These are phyloP conservation scores for Neopestalotiopsis clavispora DNA, from an alignment of 2,329 filamentous ascomycete species.

Conservation along the genomic window DNA sequence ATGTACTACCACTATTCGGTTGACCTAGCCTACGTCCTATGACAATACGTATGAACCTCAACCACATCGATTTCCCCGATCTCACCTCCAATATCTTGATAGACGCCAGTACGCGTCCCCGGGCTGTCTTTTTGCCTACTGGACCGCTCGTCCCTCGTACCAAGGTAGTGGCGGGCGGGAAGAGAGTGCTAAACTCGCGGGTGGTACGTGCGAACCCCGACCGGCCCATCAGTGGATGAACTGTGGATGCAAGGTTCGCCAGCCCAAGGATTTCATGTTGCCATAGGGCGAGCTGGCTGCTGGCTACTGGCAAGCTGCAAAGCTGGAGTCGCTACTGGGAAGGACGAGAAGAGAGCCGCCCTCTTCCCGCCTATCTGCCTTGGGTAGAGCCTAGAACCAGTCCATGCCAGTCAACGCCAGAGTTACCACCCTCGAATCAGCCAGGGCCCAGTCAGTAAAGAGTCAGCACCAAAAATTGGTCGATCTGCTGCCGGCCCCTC, in stretches of 20 bases:
- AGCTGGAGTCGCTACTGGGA: neutral
- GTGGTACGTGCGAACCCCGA: conserved; percentile 8
- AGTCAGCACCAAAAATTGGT: neutral
- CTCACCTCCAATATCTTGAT: neutral
- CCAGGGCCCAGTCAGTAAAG: neutral
- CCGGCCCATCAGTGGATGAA: conserved; percentile 2
- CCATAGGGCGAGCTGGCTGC: neutral
- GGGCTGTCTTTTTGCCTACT: neutral
- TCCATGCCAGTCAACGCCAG: neutral
- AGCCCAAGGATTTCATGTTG: neutral
- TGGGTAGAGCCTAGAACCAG: neutral
- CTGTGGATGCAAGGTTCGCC: conserved; percentile 6
- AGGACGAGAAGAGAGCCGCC: neutral
- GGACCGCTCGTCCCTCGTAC: conserved; percentile 8
- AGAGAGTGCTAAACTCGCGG: conserved; percentile 10
- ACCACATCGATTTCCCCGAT: neutral
- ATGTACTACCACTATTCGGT: neutral
- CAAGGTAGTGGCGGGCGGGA: conserved; percentile 6
- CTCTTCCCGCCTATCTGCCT: too few relatives aligned
- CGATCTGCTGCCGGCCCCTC: neutral
- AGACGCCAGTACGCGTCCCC: neutral
- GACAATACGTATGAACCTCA: neutral
- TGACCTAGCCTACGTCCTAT: neutral
- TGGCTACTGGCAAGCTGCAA: too few relatives aligned
- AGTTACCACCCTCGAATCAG: neutral